phyloP scores from a whole-genome alignment of 2,329 filamentous ascomycete species.

The Ophiosphaerella narmari region DNA sequence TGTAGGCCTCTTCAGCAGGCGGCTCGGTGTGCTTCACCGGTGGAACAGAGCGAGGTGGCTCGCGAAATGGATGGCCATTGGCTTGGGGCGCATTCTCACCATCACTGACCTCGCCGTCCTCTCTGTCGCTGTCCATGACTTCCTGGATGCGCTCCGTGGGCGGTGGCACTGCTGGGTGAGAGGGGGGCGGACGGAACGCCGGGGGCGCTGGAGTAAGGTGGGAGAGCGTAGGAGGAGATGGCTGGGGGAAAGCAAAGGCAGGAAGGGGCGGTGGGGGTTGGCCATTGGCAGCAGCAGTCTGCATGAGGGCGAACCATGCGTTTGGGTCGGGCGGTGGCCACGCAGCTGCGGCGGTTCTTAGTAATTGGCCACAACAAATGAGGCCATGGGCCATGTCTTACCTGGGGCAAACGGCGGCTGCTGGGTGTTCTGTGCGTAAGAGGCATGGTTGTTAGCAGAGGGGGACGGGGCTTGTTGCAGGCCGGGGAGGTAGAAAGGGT shows the following conservation, averaged over 20 bases:
- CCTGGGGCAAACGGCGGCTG: conserved; percentile 24
- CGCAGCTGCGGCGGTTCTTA: conserved; percentile 16
- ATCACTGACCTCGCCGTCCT: conserved; percentile 83
- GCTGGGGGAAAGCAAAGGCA: conserved; percentile 22
- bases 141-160: conserved; percentile 33
- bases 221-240: conserved; percentile 24
- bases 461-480: conserved; percentile 14
- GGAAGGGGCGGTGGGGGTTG: conserved; percentile 29
- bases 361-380: background rate
- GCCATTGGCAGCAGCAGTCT: conserved; percentile 12
- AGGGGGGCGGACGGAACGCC: conserved; percentile 15
- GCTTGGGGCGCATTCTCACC: conserved; percentile 18
- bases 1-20: conserved; percentile 16
- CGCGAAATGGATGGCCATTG: conserved; percentile 9
- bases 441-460: conserved; percentile 29
- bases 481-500: conserved; percentile 17
- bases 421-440: conserved; percentile 30
- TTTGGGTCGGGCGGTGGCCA: conserved; percentile 37
- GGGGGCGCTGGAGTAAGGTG: conserved; percentile 21
- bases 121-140: conserved; percentile 54
- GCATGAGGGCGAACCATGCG: conserved; percentile 35
- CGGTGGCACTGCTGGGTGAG: conserved; percentile 9
- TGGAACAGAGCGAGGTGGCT: conserved; percentile 33
- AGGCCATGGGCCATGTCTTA: conserved; percentile 1
- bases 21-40: conserved; percentile 1